Conservation (phyloP, 805 yeast genomes). For the Kuraishia ogatae region DNA sequence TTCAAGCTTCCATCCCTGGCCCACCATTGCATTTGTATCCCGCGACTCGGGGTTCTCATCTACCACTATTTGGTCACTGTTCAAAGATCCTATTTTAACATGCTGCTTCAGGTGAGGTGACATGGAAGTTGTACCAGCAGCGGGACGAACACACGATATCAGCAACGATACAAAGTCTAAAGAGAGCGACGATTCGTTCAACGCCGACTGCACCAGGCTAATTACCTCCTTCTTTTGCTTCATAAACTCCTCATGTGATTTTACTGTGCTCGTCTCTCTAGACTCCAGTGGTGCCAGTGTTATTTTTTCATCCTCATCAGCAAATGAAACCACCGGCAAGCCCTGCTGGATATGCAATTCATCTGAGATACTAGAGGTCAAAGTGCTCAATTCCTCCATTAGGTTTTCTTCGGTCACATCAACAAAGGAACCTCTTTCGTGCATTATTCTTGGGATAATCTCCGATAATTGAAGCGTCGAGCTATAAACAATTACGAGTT, state of each 20-base stretch:
- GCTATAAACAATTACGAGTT: neutral
- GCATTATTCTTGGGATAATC: slow-evolving; percentile 49
- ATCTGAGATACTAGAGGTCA: neutral
- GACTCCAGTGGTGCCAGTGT: slow-evolving; percentile 5
- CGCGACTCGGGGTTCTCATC: slow-evolving; percentile 11
- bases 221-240: slow-evolving; percentile 45
- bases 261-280: slow-evolving; percentile 4
- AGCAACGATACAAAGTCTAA: slow-evolving; percentile 81
- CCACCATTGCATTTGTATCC: slow-evolving; percentile 28
- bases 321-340: slow-evolving; percentile 6
- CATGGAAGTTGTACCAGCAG: slow-evolving; percentile 80
- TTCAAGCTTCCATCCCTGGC: slow-evolving; percentile 81
- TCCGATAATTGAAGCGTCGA: slow-evolving; percentile 34
- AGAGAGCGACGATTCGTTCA: slow-evolving; percentile 83
- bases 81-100: slow-evolving; percentile 69
- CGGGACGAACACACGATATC: slow-evolving; percentile 74
- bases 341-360: neutral
- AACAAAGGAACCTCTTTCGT: slow-evolving; percentile 52
- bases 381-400: slow-evolving; percentile 29
- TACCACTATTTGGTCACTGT: slow-evolving; percentile 28
- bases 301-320: slow-evolving; percentile 12
- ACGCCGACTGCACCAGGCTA: slow-evolving; percentile 50
- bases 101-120: slow-evolving; percentile 73
- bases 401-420: slow-evolving; percentile 50
- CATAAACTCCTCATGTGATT: slow-evolving; percentile 31